A percentile compares a stretch with the other conserved stretches of the same genome.
These are phyloP conservation scores for Castanea crenata DNA, from an alignment of 306 rosid species.

Conservation along the genomic window DNA sequence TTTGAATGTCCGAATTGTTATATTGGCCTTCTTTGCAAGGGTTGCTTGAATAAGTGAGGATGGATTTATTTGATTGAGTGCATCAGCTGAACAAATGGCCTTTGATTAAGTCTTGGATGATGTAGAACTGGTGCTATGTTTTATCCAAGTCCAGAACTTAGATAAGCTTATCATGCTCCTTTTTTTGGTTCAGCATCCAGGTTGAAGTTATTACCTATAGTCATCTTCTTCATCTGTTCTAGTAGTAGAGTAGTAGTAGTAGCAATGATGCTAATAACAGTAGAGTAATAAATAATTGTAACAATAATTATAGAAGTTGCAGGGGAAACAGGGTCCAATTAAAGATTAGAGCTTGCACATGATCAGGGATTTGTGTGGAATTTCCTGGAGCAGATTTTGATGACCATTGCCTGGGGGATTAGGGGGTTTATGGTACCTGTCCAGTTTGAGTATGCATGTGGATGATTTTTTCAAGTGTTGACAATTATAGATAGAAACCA, in stretches of 20 bases:
- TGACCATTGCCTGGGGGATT: neutral
- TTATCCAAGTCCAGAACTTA: neutral
- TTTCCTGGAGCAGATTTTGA: neutral
- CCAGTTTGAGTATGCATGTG: neutral
- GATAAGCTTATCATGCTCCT: neutral
- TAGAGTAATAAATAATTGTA: neutral
- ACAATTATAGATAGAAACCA: too few species aligned
- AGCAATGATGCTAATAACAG: neutral
- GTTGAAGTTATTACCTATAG: neutral
- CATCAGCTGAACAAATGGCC: neutral
- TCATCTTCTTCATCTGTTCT: neutral
- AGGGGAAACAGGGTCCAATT: neutral
- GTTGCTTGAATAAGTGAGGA: neutral
- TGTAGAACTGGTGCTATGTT: neutral
- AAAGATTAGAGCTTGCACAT: neutral
- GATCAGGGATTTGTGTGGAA: neutral
- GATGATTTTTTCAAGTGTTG: neutral
- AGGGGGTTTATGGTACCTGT: neutral
- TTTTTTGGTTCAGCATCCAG: neutral
- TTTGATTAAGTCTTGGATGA: neutral
- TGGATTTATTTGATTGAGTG: neutral
- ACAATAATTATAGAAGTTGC: neutral
- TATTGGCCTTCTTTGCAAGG: neutral
- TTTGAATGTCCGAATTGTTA: too few species aligned
- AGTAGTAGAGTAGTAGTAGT: neutral